Base-by-base conservation (phyloP, 352 stramenopile genomes). In the Globisporangium iwayamae region DNA sequence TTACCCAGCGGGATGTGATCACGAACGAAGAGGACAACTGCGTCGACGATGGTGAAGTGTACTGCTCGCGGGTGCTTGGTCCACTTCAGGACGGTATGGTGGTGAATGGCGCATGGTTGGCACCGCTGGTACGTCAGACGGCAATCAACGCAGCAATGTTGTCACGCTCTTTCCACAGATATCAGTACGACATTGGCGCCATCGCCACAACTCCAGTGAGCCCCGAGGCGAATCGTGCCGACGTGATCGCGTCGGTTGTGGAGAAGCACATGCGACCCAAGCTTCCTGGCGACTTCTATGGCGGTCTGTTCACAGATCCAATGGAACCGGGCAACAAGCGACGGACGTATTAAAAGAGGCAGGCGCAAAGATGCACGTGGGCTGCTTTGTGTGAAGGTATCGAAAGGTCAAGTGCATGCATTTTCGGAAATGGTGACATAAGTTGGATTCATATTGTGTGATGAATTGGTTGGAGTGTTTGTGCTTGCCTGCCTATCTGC, bases 221-320 rank as follows among this genome's bases (percentile, higher is more conserved):
- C 18, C 81, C 84, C 11, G 83, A 94, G 56, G 82, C 77, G 62
- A 90, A 90, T 54, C 84, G 87, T 13, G 82, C 77, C 30, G 87
- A 85, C 22, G 73, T 89, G 56, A 88, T 96, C 34, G 73, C 75
- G 8, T 78, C 81, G 1, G 81, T 94, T 52, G 75, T 93, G 5
- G 75, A 91, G 56, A 87, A 91, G 59, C 74, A 96, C 66, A 91
- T 96, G 75, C 82, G 74, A 13, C 85, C 87, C 16, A 86, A 92
- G 68, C 76, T 96, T 18, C 87, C 87, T 11, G 85, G 87, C 34
- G 83, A 96, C 65, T 96, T 96, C 65, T 96, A 96, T 65, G 82
- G 87, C 41, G 75, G 83, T 54, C 68, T 95, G 41, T 95, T 95
- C 68, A 70, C 75, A 20, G 81, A 89, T 63, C 66, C 89, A 39